These are phyloP conservation scores for Trichosporon sp. DNA, from an alignment of 1,284 basidiomycete species.

Conservation along the genomic window DNA sequence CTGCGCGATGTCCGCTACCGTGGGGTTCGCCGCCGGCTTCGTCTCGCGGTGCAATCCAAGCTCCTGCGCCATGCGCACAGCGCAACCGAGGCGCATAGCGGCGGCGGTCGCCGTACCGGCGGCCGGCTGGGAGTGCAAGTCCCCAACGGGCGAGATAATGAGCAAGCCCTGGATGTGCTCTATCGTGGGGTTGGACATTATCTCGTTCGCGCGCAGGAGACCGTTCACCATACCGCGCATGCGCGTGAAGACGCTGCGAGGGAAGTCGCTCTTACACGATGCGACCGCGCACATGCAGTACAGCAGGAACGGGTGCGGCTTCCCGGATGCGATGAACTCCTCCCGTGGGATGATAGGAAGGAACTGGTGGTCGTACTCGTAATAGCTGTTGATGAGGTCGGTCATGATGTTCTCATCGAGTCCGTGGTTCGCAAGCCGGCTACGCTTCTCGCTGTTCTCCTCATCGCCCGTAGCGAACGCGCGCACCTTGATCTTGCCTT, in stretches of 20 bases:
- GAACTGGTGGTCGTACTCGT: constrained; percentile 78
- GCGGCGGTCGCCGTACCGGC: constrained; percentile 54
- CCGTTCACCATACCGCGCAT: constrained; percentile 81
- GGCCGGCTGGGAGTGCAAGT: constrained; percentile 55
- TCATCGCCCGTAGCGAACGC: constrained; percentile 16
- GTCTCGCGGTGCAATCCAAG: constrained; percentile 78
- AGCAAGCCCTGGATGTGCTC: constrained; percentile 87
- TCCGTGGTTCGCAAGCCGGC: constrained; percentile 50
- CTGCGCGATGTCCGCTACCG: constrained; percentile 54
- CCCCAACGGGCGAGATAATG: constrained; percentile 58
- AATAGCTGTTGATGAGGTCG: constrained; percentile 85
- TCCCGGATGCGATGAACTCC: constrained; percentile 70
- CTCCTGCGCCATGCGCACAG: constrained; percentile 91
- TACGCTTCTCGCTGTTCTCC: constrained; percentile 15
- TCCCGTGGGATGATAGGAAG: constrained; percentile 82
- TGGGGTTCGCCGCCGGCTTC: constrained; percentile 36
- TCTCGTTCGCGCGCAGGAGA: constrained; percentile 84
- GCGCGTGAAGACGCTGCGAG: constrained; percentile 78
- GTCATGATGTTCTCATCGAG: constrained; percentile 71
- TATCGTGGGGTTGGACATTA: constrained; percentile 80
- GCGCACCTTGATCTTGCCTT: constrained; percentile 78
- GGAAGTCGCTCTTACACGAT: constrained; percentile 79
- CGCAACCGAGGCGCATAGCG: constrained; percentile 55
- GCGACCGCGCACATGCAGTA: constrained; percentile 92
- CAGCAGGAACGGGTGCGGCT: constrained; percentile 65